These are phyloP conservation scores for Ascochyta lentis DNA, from an alignment of 2,329 filamentous ascomycete species.

Conservation along the genomic window DNA sequence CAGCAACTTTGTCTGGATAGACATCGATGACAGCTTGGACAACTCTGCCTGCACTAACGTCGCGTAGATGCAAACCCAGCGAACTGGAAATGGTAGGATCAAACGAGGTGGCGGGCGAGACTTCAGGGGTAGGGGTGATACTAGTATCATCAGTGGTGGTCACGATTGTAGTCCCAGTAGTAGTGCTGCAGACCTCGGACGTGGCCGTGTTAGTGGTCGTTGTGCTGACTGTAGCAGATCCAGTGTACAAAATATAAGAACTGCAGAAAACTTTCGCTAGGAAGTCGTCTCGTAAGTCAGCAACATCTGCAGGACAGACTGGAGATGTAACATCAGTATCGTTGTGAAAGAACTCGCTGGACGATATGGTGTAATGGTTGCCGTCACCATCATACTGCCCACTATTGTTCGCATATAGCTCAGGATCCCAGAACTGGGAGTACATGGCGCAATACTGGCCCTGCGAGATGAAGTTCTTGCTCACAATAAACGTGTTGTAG, in stretches of 20 bases:
- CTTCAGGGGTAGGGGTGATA: too few species aligned
- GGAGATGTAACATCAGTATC: neutral
- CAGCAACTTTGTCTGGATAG: neutral
- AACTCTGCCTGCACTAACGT: neutral
- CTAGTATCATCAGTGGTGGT: neutral
- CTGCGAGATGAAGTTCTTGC: conserved; percentile 34
- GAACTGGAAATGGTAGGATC: too few species aligned
- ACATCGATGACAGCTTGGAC: neutral
- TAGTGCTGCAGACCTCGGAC: neutral
- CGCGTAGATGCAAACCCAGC: neutral
- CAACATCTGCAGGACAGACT: neutral
- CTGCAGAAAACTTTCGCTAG: neutral
- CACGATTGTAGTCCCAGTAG: neutral
- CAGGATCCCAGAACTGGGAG: conserved; percentile 18
- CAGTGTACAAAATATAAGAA: neutral
- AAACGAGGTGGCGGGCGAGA: too few species aligned
- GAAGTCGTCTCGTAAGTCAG: neutral
- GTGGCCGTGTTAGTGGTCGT: neutral
- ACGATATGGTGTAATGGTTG: conserved; percentile 3
- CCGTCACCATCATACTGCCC: neutral
- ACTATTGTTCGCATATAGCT: neutral
- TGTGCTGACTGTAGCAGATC: neutral
- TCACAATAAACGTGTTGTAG: conserved; percentile 42
- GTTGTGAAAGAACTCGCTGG: conserved; percentile 4
- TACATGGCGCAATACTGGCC: conserved; percentile 39